Percentiles rank a stretch among this genome's conserved stretches.
These are phyloP conservation scores for Dendrocalamus sinicus DNA, from an alignment of 176 grass and related monocot genomes.

Conservation along the genomic window DNA sequence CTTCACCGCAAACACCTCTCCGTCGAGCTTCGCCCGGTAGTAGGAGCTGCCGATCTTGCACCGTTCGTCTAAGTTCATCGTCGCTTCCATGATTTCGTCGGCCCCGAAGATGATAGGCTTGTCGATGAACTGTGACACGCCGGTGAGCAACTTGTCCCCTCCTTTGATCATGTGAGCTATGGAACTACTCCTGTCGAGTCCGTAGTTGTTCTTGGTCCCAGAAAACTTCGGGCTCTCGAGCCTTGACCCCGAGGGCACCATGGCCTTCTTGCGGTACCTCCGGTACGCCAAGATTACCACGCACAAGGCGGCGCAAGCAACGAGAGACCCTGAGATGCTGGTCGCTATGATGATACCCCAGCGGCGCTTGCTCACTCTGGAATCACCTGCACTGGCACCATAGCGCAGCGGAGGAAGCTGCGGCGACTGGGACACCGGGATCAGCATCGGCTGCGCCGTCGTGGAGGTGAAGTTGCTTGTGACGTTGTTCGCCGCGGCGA, in stretches of 20 bases:
- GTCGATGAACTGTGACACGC: slow-evolving; percentile 68
- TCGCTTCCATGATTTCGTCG: slow-evolving; percentile 58
- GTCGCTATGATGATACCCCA: slow-evolving; percentile 9
- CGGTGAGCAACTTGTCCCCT: slow-evolving; percentile 59
- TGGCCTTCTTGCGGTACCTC: slow-evolving; percentile 27
- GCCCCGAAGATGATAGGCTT: slow-evolving; percentile 54
- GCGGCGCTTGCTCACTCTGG: not conserved
- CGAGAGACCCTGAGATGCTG: slow-evolving; percentile 32
- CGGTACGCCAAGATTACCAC: slow-evolving; percentile 36
- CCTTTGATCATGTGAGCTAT: slow-evolving; percentile 29
- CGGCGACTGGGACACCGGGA: slow-evolving; percentile 58
- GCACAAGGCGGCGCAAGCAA: slow-evolving; percentile 37
- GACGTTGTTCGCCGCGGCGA: slow-evolving; percentile 54
- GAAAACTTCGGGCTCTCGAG: slow-evolving; percentile 33
- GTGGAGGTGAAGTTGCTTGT: slow-evolving; percentile 27
- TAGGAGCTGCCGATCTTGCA: slow-evolving; percentile 50
- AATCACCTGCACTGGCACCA: not conserved
- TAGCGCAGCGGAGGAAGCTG: slow-evolving; percentile 37
- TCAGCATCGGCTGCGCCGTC: slow-evolving; percentile 39
- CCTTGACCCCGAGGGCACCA: not conserved
- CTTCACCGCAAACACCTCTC: slow-evolving; percentile 65
- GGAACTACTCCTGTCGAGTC: slow-evolving; percentile 9
- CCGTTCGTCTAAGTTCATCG: slow-evolving; percentile 54
- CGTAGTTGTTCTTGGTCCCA: slow-evolving; percentile 22
- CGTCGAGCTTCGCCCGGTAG: slow-evolving; percentile 56